A percentile compares a stretch with the other conserved stretches of the same genome.
Conservation (phyloP, 2,329 filamentous ascomycete genomes). For the Cadophora gregata region DNA sequence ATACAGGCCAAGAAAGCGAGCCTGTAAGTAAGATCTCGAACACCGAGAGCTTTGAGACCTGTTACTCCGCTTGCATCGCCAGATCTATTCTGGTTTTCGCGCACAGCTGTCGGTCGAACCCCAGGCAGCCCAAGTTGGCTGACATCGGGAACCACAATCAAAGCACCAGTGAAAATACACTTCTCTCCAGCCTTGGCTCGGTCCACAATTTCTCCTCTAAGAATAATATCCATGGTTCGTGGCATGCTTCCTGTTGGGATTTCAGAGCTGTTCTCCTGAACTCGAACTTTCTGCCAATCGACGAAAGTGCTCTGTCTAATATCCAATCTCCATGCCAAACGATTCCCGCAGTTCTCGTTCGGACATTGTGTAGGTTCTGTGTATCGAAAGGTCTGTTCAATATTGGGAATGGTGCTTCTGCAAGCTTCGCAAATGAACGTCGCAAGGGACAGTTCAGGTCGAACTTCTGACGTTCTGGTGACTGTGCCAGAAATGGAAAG, state of each 20-base stretch:
- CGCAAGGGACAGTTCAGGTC: conserved; percentile 88
- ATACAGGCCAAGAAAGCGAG: conserved; percentile 98
- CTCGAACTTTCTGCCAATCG: conserved; percentile 98
- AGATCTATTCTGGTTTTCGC: conserved; percentile 80
- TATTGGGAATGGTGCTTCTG: conserved; percentile 81
- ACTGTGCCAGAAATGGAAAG: conserved; percentile 97
- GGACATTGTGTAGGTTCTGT: conserved; percentile 97
- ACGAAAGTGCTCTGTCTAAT: conserved; percentile 97
- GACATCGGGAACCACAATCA: conserved; percentile 97
- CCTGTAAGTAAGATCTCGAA: conserved; percentile 92
- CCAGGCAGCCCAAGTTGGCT: conserved; percentile 93
- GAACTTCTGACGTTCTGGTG: conserved; percentile 94
- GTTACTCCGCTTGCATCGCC: conserved; percentile 82
- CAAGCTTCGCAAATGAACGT: conserved; percentile 93
- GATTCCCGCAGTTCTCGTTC: conserved; percentile 85
- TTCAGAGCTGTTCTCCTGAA: conserved; percentile 97
- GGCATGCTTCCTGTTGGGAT: conserved; percentile 99
- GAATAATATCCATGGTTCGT: conserved; percentile 93
- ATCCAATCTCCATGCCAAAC: conserved; percentile 93
- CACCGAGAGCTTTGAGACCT: conserved; percentile 90
- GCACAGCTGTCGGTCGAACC: conserved; percentile 78
- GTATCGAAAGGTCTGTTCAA: conserved; percentile 97
- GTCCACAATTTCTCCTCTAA: conserved; percentile 97
- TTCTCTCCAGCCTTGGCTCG: conserved; percentile 97
- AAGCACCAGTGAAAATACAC: conserved; percentile 94